Conservation (phyloP, 345 rosid genomes). For the Dipteronia dyeriana region DNA sequence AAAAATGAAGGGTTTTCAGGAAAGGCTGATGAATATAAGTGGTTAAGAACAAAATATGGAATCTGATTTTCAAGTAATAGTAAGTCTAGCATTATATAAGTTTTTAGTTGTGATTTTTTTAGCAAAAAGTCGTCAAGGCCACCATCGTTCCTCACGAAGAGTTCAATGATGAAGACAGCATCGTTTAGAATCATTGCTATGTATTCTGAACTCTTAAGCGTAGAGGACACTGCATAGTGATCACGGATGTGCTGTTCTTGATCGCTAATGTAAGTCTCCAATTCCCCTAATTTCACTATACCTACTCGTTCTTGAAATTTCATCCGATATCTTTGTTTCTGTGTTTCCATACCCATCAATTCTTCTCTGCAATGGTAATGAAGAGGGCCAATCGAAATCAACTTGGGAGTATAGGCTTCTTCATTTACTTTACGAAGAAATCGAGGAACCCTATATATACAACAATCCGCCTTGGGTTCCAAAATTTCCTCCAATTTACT, state of each 20-base stretch:
- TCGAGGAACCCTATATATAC: constrained; percentile 2
- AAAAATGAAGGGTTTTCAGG: neutral
- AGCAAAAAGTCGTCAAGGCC: constrained; percentile 12
- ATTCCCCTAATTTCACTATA: neutral
- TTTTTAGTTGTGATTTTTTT: constrained; percentile 5
- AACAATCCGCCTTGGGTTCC: neutral
- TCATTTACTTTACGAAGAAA: neutral
- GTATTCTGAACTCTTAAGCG: neutral
- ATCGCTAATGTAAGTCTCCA: neutral
- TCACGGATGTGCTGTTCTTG: neutral
- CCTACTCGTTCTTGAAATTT: neutral
- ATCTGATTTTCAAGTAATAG: constrained; percentile 23
- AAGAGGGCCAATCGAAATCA: constrained; percentile 15
- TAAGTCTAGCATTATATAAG: constrained; percentile 3
- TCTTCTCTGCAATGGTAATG: neutral
- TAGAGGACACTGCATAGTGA: neutral
- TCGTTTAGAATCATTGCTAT: neutral
- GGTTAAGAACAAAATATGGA: neutral
- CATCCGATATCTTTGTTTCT: neutral
- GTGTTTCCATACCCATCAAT: neutral
- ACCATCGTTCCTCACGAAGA: neutral
- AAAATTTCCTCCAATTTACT: neutral
- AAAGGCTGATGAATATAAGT: neutral
- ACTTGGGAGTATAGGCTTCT: constrained; percentile 2
- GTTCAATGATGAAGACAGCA: constrained; percentile 21